Percentiles rank a stretch among this genome's conserved stretches.
Evolutionary conservation across 73 alveolate genomes (phyloP).

Genomic region (Urostyla sp.): DNA sequence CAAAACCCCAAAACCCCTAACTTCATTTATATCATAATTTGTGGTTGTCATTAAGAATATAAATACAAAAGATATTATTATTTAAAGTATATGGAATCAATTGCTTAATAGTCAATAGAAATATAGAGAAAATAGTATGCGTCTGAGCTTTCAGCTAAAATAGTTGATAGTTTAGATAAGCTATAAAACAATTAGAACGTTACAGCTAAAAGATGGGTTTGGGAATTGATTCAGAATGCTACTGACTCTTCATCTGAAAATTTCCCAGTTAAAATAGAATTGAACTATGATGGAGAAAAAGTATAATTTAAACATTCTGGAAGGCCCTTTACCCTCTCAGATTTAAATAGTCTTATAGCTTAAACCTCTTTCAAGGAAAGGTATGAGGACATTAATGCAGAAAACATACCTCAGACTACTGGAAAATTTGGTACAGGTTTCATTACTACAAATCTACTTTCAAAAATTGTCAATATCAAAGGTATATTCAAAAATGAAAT

Average conservation of each 20-base stretch:
- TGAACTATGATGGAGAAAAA: background rate
- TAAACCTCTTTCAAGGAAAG: slow-evolving; percentile 19
- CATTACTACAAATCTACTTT: slow-evolving; percentile 21
- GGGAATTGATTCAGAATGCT: slow-evolving; percentile 46
- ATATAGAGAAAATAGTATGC: no score
- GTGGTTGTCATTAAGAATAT: no score
- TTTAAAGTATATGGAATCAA: no score
- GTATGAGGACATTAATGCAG: background rate
- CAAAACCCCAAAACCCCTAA: no score
- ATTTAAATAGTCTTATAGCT: background rate
- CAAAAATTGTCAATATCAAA: background rate
- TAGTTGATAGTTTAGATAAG: slow-evolving; percentile 29
- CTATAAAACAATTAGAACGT: slow-evolving; percentile 39
- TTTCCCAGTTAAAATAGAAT: background rate
- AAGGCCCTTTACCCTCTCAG: slow-evolving; percentile 26
- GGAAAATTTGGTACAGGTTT: slow-evolving; percentile 55
- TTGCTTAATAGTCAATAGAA: no score
- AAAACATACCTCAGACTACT: slow-evolving; percentile 39
- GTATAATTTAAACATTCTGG: slow-evolving; percentile 20
- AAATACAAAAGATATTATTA: no score
- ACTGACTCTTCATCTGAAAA: background rate
- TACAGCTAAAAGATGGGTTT: slow-evolving; percentile 33
- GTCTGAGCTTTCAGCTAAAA: slow-evolving; percentile 56
- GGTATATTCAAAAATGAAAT: slow-evolving; percentile 1
- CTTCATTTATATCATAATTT: no score